Percentiles rank a stretch among this genome's conserved stretches.
Conservation (phyloP, 2,329 filamentous ascomycete genomes). For the Kalmusia sp. region DNA sequence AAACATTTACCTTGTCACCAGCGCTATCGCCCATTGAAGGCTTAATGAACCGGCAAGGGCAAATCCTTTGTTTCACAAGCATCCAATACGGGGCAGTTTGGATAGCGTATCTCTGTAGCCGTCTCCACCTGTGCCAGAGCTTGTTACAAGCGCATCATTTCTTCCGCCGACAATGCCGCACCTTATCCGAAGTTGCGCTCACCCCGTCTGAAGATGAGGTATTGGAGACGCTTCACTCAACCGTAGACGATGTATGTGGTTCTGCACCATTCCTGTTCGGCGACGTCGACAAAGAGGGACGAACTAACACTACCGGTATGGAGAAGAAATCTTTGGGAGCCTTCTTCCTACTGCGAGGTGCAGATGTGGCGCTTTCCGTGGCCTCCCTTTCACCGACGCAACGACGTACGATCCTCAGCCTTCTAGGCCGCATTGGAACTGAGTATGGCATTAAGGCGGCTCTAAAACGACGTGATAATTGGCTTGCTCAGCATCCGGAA, state of each 20-base stretch:
- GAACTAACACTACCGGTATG: not conserved
- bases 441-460: constrained; percentile 5
- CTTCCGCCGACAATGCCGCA: not conserved
- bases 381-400: not conserved
- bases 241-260: not conserved
- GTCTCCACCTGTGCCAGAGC: not conserved
- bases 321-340: constrained; percentile 2
- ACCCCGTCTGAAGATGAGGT: not conserved
- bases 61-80: not conserved
- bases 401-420: not conserved
- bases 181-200: not conserved
- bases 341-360: constrained; percentile 4
- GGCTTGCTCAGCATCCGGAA: not conserved
- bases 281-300: not conserved
- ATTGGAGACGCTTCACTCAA: not conserved
- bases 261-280: not conserved
- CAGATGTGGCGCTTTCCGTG: not conserved
- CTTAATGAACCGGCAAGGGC: not conserved
- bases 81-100: constrained; percentile 1
- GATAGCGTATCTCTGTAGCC: constrained; percentile 1
- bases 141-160: not conserved
- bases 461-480: not conserved
- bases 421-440: not conserved
- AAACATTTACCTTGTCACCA: not conserved
- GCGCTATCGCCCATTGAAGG: not conserved